phyloP scores from a whole-genome alignment of 2,329 filamentous ascomycete species.

The Thermothelomyces thermophilus region DNA sequence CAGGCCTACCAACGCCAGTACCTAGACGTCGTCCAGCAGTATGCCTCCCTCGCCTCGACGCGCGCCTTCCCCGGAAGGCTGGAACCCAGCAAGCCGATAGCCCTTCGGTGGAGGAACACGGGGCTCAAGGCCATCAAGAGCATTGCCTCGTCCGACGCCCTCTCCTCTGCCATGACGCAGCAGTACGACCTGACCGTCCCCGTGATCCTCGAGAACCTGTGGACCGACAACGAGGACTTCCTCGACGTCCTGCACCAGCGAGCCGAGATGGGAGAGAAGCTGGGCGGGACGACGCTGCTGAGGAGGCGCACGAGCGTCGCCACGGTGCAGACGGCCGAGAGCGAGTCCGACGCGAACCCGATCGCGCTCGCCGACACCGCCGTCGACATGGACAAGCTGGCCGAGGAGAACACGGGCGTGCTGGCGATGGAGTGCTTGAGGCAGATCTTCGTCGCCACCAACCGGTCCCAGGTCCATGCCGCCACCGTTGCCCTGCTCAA shows the following conservation, averaged over 20 bases:
- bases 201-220: constrained; percentile 79
- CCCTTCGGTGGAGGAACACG: constrained; percentile 69
- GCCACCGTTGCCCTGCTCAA: constrained; percentile 68
- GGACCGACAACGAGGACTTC: constrained; percentile 64
- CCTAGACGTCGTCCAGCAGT: constrained; percentile 71
- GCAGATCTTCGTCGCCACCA: constrained; percentile 76
- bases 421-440: constrained; percentile 81
- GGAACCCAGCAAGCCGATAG: constrained; percentile 61
- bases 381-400: constrained; percentile 80
- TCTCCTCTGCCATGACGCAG: constrained; percentile 66
- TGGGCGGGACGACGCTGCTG: constrained; percentile 53
- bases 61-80: constrained; percentile 45
- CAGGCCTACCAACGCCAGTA: constrained; percentile 77
- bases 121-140: constrained; percentile 75
- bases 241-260: constrained; percentile 62
- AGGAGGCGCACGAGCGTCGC: constrained; percentile 71
- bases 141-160: constrained; percentile 70
- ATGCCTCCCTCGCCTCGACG: constrained; percentile 72
- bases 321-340: constrained; percentile 67
- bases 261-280: constrained; percentile 60
- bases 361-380: constrained; percentile 73
- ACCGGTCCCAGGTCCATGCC: constrained; percentile 70
- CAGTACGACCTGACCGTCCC: constrained; percentile 76
- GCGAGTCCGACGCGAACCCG: constrained; percentile 59
- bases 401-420: constrained; percentile 81